These are phyloP conservation scores for Ogataea saltuana DNA, from an alignment of 805 yeast genomes.

Conservation along the genomic window DNA sequence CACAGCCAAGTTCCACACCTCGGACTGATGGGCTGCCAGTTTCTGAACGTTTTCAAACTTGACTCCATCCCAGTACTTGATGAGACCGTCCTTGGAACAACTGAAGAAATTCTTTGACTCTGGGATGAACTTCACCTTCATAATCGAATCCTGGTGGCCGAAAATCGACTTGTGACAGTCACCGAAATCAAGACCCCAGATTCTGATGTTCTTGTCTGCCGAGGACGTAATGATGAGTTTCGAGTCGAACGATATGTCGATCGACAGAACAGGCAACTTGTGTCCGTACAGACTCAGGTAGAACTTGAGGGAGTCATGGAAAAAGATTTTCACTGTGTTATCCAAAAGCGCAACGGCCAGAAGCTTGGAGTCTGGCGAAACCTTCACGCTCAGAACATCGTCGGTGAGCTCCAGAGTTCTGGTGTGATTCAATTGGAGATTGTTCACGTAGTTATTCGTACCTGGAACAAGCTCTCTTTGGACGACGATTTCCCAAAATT, in stretches of 20 bases:
- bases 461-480: constrained; percentile 73
- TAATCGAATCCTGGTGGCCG: constrained; percentile 95
- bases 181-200: constrained; percentile 99
- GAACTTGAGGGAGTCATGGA: constrained; percentile 81
- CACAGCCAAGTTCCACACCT: constrained; percentile 90
- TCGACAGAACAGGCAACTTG: constrained; percentile 88
- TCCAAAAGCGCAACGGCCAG: constrained; percentile 86
- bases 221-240: constrained; percentile 89
- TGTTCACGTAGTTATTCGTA: constrained; percentile 49
- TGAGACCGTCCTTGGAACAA: constrained; percentile 81
- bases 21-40: constrained; percentile 82
- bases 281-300: constrained; percentile 92
- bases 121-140: constrained; percentile 83
- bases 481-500: constrained; percentile 83
- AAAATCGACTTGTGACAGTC: constrained; percentile 96
- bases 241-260: constrained; percentile 88
- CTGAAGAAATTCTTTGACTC: constrained; percentile 88
- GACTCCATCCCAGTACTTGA: constrained; percentile 98
- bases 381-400: constrained; percentile 75
- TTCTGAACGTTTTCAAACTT: constrained; percentile 93
- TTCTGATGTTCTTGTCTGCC: constrained; percentile 95
- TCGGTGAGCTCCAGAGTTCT: constrained; percentile 85
- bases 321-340: constrained; percentile 94
- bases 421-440: constrained; percentile 65
- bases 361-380: constrained; percentile 76